Base-by-base conservation (phyloP, 768 basidiomycete species). In the Fistulinella prunicolor region DNA sequence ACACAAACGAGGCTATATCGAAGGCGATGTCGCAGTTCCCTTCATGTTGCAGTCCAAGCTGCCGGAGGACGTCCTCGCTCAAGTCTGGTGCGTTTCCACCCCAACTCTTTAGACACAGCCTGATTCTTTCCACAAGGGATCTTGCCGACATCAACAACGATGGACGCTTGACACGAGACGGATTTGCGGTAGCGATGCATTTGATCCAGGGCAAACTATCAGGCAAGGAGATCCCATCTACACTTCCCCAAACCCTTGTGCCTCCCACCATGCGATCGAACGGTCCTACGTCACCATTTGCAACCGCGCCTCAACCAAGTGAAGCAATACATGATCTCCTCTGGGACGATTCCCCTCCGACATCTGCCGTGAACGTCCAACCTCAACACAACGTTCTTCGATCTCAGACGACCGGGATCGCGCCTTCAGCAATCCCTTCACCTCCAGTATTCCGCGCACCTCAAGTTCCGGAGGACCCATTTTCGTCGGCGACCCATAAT, bases 141-240 rank as follows among this genome's bases (percentile, higher is more conserved):
- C 79, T 99, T 17, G 78, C 93, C 22, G 95, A 98, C 61, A 77
- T 97, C 20, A 82, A 86, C 52, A 86, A 86, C 43, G 87, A 95
- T 47, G 96, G 96, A 2, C 79, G 76, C 46, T 74, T 99, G 40
- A 93, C 85, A 3, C 79, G 84, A 44, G 94, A 97, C 41, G 91
- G 93, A 13, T 98, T 99, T 66, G 95, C 96, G 8, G 86, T 98
- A 38, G 96, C 94, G 4, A 82, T 94, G 82, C 81, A 95, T 69
- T 78, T 99, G 29, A 97, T 99, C 58, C 89, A 90, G 67, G 79
- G 79, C 60, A 92, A 86, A 66, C 70, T 96, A 9, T 75, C 80
- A 7, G 94, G 95, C 16, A 82, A 81, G 52, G 85, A 88, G 3
- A 68, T 96, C 38, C 91, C 92, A 1, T 58, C 73, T 0, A 63